Base-by-base conservation (phyloP, 2,329 filamentous ascomycete genomes). In the Alternaria sp. region DNA sequence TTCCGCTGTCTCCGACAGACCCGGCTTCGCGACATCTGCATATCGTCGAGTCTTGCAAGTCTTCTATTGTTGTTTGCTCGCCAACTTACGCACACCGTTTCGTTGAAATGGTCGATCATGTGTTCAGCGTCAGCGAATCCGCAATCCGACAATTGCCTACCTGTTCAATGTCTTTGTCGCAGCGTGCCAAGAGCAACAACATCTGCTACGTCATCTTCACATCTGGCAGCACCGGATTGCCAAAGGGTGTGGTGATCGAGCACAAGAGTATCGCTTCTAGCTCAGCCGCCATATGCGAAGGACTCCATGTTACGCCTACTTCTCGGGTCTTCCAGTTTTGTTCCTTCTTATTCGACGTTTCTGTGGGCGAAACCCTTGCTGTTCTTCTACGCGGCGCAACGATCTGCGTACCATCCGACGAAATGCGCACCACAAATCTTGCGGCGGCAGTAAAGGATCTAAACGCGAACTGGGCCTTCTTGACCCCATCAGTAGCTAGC, bases 371-470 rank as follows among this genome's bases (percentile, higher is more conserved):
- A 49, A 75, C 72, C n/a, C 54, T 79, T 14, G 69, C 73, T 3
- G 62, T 75, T 7, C 65, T 79, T 20, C 71, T 68, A 1, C 63
- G 66, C 14, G 76, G 77, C 14, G 75, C 72, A 8, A 71, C 70
- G 4, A 65, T 78, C 7, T 79, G 77, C 47, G 65, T 79, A 18
- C 75, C 77, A 1, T 74, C 72, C 1, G 75, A 79, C 22, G 65
- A 76, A 32, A 80, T 83, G 42, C 79, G 82, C 5, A 72, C 81
- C 26, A 78, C 81, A 38, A 79, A 84, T 61, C 75, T 84, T 11
- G 73, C 79, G 6, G 77, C 76, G 14, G 69, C 75, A 2, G 72
- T 77, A 30, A 76, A 70, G 30, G 64, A 62, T 6, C 39, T 75
- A 28, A 62, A 63, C 18, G 71, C 71, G 1, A 68, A 70, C n/a